A percentile compares a stretch with the other conserved stretches of the same genome.
Conservation (phyloP, 768 basidiomycete species). For the Tulasnella sp. region DNA sequence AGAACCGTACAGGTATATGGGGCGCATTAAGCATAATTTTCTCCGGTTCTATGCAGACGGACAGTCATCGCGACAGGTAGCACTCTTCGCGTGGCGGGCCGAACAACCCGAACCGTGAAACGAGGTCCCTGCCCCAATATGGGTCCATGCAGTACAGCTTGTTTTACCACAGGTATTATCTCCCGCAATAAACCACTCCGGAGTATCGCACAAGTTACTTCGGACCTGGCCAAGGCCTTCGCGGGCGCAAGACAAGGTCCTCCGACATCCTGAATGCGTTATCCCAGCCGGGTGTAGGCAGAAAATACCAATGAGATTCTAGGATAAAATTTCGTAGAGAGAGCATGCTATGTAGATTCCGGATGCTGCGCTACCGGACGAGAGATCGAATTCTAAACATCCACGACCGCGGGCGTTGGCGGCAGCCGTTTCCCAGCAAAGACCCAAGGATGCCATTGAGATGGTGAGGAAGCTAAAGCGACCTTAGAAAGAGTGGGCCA, state of each 20-base stretch:
- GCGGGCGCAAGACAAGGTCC: conserved; percentile 1
- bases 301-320: neutral
- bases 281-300: neutral
- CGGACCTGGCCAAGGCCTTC: neutral
- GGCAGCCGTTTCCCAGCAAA: neutral
- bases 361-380: neutral
- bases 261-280: neutral
- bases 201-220: neutral
- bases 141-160: neutral
- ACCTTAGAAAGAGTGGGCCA: neutral
- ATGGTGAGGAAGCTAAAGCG: neutral
- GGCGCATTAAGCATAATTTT: neutral
- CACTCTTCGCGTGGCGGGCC: neutral
- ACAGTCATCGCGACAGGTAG: neutral
- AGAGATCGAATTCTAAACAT: neutral
- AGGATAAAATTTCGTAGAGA: neutral
- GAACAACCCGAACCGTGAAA: neutral
- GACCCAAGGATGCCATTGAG: neutral
- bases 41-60: neutral
- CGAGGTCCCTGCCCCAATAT: neutral
- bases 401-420: neutral
- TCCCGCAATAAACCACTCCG: neutral
- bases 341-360: neutral
- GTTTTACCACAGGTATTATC: neutral
- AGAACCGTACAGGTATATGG: neutral